Conservation (phyloP, 1,139 yeast species). For the Candida smagusa region DNA sequence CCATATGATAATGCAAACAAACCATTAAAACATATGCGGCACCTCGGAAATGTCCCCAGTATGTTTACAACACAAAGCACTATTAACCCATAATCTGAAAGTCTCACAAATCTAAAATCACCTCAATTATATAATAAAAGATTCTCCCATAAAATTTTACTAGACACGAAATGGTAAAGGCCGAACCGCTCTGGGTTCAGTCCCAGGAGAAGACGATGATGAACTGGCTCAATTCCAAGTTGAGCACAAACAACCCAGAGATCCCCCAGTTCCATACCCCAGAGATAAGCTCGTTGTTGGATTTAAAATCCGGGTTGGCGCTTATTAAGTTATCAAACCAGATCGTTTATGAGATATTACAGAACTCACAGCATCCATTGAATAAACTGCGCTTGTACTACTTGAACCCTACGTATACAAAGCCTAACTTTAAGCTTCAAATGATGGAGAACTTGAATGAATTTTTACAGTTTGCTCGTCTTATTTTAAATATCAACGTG, state of each 20-base stretch:
- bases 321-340: conserved; percentile 34
- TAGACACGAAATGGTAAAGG: background rate
- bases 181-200: conserved; percentile 31
- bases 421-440: conserved; percentile 56
- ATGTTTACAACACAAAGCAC: too few relatives aligned
- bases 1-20: background rate
- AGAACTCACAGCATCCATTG: conserved; percentile 15
- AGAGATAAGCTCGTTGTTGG: conserved; percentile 24
- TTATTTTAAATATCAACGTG: conserved; percentile 48
- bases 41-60: too few relatives aligned
- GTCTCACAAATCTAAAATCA: too few relatives aligned
- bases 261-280: conserved; percentile 25
- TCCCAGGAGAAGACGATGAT: conserved; percentile 46
- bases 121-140: background rate
- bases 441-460: conserved; percentile 60
- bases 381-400: conserved; percentile 19
- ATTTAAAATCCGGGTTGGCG: conserved; percentile 40
- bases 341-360: conserved; percentile 22
- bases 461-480: conserved; percentile 52
- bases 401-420: conserved; percentile 35
- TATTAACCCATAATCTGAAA: too few relatives aligned
- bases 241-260: conserved; percentile 11
- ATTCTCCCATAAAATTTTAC: background rate
- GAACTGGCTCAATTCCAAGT: conserved; percentile 42
- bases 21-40: background rate